Evolutionary conservation across 768 basidiomycete genomes (phyloP), one percentile per base, ranked within the genome.

Genomic region (Lactifluus pinguis): DNA sequence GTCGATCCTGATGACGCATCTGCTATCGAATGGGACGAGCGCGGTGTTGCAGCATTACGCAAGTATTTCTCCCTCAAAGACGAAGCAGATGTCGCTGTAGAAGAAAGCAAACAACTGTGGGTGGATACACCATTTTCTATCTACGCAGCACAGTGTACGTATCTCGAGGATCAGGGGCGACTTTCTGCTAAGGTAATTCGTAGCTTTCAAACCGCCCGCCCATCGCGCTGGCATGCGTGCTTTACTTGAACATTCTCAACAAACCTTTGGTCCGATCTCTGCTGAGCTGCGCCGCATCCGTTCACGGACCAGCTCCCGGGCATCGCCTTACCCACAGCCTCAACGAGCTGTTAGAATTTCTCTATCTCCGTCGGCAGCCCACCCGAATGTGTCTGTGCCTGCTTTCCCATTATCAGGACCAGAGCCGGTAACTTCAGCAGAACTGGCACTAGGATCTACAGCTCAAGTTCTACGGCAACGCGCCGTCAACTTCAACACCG

Each of bases 131-230:
- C 87, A 0, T 84, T 87, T 66, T 90, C 87, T 0, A 29, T 83
- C n/a, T 89, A 79, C 52, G 84, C 85, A 7, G 30, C 88, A 45
- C 88, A 91, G 72, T 80, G 89, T 89, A 68, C 73, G 85, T 78
- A 6, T 9, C n/a, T 55, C 36, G 34, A 4, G 29, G 61, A 11
- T 5, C 19, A 5, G 17, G 2, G 44, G 49, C 14, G 25, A 49
- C 63, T 2, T 41, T 69, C 29, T 21, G 17, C 49, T 55, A 38
- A 62, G 8, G 19, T 32, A 29, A 32, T 29, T 53, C 14, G 13
- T 59, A 19, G 89, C 86, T 2, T 91, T 90, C 71, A 73, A 84
- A 49, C 87, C 87, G 32, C 89, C 88, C 3, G 71, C 72, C 3
- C 77, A 87, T 65, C 81, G 80, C 4, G 75, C 77, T 6, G 84